phyloP scores from a whole-genome alignment of 2,329 filamentous ascomycete species.

The Immersiporthe knoxdaviesiana region DNA sequence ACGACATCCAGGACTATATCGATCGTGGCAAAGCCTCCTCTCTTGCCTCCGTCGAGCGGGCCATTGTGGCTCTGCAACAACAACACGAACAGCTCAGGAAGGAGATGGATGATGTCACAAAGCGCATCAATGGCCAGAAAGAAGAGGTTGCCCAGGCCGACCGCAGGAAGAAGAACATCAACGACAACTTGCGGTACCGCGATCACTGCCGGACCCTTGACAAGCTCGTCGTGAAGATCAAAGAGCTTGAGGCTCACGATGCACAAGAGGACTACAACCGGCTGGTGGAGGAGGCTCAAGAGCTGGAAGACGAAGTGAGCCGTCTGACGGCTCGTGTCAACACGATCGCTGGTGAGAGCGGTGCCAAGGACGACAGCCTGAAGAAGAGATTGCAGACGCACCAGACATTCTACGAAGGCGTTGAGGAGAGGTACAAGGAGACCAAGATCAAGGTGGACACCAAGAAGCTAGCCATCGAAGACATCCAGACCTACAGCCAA shows the following conservation, averaged over 20 bases:
- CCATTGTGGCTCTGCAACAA: constrained; percentile 69
- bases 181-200: constrained; percentile 86
- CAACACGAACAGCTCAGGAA: constrained; percentile 67
- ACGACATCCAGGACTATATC: constrained; percentile 79
- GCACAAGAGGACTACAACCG: constrained; percentile 81
- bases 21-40: constrained; percentile 74
- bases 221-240: constrained; percentile 69
- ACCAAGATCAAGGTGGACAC: constrained; percentile 88
- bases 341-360: constrained; percentile 76
- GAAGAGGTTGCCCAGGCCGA: constrained; percentile 79
- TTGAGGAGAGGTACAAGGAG: constrained; percentile 79
- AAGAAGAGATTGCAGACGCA: constrained; percentile 74
- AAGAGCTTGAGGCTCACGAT: constrained; percentile 74
- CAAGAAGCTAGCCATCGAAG: constrained; percentile 89
- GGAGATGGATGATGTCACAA: constrained; percentile 68
- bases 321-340: constrained; percentile 73
- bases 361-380: constrained; percentile 67
- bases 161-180: constrained; percentile 82
- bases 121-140: constrained; percentile 76
- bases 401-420: constrained; percentile 84
- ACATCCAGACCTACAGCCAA: constrained; percentile 78
- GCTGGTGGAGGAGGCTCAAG: constrained; percentile 69
- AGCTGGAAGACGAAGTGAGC: constrained; percentile 70
- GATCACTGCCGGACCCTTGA: constrained; percentile 72
- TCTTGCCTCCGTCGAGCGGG: constrained; percentile 69